Conservation (phyloP, 306 rosid species). For the Citrullus amarus region DNA sequence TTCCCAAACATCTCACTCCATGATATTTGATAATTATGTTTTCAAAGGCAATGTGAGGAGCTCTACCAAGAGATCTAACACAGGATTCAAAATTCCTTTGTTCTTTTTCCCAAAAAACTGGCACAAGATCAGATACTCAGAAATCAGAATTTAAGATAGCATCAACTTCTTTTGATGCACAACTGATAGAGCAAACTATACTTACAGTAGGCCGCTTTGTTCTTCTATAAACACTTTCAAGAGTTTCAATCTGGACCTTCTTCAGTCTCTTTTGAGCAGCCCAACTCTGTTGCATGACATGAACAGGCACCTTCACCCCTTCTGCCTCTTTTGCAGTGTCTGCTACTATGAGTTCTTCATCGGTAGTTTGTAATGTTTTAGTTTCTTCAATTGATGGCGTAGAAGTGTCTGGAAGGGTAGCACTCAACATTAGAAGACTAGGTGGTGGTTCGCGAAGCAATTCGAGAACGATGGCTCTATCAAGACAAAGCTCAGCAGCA, state of each 20-base stretch:
- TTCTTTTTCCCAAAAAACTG: not conserved
- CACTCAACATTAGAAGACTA: conserved; percentile 63
- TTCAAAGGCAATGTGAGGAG: not conserved
- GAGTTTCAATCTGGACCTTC: conserved; percentile 63
- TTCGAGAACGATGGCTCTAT: conserved; percentile 66
- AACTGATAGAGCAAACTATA: conserved; percentile 3
- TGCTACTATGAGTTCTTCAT: conserved; percentile 18
- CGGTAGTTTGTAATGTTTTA: conserved; percentile 23
- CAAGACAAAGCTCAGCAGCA: conserved; percentile 89
- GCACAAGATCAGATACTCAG: not conserved
- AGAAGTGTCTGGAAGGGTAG: conserved; percentile 58
- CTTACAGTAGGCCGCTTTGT: conserved; percentile 92
- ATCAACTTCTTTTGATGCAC: not conserved
- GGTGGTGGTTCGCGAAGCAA: conserved; percentile 92
- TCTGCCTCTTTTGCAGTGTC: conserved; percentile 23
- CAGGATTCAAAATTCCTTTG: not conserved
- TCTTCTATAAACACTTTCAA: conserved; percentile 62
- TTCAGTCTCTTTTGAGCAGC: conserved; percentile 66
- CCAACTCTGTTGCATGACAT: conserved; percentile 56
- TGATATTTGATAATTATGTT: not conserved
- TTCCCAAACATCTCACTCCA: not conserved
- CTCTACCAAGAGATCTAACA: not conserved
- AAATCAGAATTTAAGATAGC: not conserved
- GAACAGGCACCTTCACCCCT: conserved; percentile 40
- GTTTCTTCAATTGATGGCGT: conserved; percentile 22